These are phyloP conservation scores for Teratosphaeria zuluensis DNA, from an alignment of 2,329 filamentous ascomycete species.

Conservation along the genomic window DNA sequence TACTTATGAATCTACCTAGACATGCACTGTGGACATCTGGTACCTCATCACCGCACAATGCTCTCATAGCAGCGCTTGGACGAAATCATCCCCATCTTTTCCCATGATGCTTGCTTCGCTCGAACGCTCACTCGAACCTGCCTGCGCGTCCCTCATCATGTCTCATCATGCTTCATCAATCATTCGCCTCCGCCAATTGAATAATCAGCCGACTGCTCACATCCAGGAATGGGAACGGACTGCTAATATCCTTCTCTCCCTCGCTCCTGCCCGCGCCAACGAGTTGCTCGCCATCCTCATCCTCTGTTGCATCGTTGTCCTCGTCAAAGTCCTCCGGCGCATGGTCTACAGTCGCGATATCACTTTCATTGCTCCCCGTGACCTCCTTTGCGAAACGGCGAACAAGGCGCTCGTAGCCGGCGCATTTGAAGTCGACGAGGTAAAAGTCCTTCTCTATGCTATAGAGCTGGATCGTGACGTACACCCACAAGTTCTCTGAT, in stretches of 20 bases:
- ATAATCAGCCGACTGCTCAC: constrained; percentile 87
- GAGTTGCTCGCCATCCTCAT: constrained; percentile 30
- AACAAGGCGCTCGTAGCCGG: constrained; percentile 85
- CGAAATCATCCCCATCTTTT: neutral
- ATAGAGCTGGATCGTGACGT: constrained; percentile 93
- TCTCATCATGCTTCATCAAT: constrained; percentile 30
- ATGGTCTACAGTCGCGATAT: constrained; percentile 11
- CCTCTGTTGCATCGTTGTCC: constrained; percentile 21
- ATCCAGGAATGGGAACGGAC: constrained; percentile 91
- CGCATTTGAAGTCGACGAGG: constrained; percentile 97
- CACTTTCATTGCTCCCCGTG: constrained; percentile 18
- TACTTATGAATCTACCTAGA: neutral
- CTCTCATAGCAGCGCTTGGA: neutral
- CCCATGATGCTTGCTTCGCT: neutral
- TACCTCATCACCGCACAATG: neutral
- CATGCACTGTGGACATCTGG: neutral
- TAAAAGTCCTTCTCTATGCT: constrained; percentile 87
- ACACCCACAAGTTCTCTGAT: constrained; percentile 73
- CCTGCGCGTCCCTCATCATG: neutral
- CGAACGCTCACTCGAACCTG: neutral
- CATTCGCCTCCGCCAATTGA: constrained; percentile 70
- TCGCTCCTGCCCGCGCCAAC: constrained; percentile 40
- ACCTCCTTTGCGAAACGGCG: constrained; percentile 29
- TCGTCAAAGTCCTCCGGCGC: constrained; percentile 15
- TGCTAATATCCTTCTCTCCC: constrained; percentile 91